phyloP scores from a whole-genome alignment of 176 grass and related monocot species.

The Paspalum notatum region DNA sequence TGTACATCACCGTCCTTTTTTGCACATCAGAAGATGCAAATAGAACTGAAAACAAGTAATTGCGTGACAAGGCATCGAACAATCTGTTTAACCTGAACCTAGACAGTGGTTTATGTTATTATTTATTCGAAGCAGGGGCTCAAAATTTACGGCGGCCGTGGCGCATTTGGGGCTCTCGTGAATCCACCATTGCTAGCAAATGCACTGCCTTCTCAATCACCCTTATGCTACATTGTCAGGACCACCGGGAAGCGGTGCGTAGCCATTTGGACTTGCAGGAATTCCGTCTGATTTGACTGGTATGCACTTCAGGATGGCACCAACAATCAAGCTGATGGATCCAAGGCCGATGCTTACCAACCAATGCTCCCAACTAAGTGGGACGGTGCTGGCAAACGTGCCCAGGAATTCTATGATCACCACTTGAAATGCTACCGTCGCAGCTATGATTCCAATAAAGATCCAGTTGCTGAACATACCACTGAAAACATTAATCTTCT shows the following conservation, averaged over 20 bases:
- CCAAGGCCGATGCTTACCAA: conserved; percentile 70
- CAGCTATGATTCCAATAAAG: conserved; percentile 62
- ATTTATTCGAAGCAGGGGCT: not conserved
- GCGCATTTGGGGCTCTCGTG: not conserved
- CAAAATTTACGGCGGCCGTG: not conserved
- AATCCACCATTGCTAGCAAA: not conserved
- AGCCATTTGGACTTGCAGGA: conserved; percentile 51
- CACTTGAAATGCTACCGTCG: conserved; percentile 76
- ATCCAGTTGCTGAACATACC: conserved; percentile 79
- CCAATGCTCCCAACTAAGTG: conserved; percentile 79
- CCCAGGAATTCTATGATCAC: conserved; percentile 94
- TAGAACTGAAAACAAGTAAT: not conserved
- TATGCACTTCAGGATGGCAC: conserved; percentile 81
- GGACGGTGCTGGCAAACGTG: conserved; percentile 77
- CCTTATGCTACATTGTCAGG: conserved; percentile 60
- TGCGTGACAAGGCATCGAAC: not conserved
- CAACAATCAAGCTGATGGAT: conserved; percentile 73
- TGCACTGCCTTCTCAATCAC: not conserved
- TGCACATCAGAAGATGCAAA: not conserved
- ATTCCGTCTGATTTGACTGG: conserved; percentile 51
- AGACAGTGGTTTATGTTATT: not conserved
- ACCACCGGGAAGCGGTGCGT: conserved; percentile 56
- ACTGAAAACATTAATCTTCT: conserved; percentile 86
- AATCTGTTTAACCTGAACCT: not conserved
- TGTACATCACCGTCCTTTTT: not conserved